Evolutionary conservation across 2,329 filamentous ascomycete species (phyloP), one percentile per base, ranked within the genome.

Genomic region (Penicillium decumbens): DNA sequence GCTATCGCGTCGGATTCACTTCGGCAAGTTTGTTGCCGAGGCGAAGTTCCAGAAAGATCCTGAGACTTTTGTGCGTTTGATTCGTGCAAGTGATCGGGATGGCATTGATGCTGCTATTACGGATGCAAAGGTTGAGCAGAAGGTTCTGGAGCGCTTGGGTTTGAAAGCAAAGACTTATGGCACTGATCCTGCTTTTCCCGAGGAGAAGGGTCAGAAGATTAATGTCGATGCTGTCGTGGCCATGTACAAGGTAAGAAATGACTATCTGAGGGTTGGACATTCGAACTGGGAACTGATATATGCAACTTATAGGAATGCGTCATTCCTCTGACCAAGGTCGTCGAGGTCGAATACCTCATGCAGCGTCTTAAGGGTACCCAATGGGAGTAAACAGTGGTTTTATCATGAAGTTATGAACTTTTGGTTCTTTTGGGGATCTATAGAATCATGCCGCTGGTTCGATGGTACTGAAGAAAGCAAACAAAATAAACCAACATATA

Each of bases 281-380:
- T 18, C 8, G 15, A 35, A 10, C 6, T 18, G 12, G 15, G 15
- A 9, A 37, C 41, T 55, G 24, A 56, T 33, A 41, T 29, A 6
- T 43, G 5, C 28, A 49, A 12, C 32, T 20, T 4, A 35, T 29
- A 72, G 71, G 83, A 79, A 82, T 95, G 69, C 72, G 91, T 98
- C 53, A 98, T 98, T 61, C 93, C 93, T 0, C 73, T 97, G 69
- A 98, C 93, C n/a, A 98, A 98, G 72, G 87, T 90, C 56, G 92
- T 98, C 35, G 93, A 98, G 77, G 90, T 98, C 8, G 93, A 98
- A 63, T 98, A 98, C 69, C 77, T 98, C 60, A 95, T 98, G 89
- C 89, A 97, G 72, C 81, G 93, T 56, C 75, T 98, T 46, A 81
- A 74, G 59, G 74, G 74, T 25, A 77, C 75, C 3, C 54, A 75